Base-by-base conservation (phyloP, 106 monocot genomes). In the Allium sativum region DNA sequence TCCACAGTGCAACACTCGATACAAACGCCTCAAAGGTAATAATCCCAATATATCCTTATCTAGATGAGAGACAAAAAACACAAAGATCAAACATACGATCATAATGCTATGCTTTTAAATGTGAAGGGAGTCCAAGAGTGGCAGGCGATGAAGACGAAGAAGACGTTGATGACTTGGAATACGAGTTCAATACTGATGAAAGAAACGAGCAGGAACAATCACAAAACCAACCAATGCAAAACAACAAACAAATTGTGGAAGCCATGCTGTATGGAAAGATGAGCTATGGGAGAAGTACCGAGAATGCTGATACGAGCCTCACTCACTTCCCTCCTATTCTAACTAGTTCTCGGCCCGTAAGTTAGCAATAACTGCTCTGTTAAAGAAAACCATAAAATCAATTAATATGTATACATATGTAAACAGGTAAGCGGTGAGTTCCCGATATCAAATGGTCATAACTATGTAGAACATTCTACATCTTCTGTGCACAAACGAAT, bases 1-100 rank as follows among this genome's bases (percentile, higher is more conserved):
- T 70, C 94, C 94, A 41, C 94, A 95, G 75, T 95, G 94, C 81
- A 95, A 87, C 71, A 95, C 94, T 48, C 70, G 94, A 21, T 90
- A 84, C 68, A 95, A 95, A 68, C 78, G 94, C 3, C 90, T 86
- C 77, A 95, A 84, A 70, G 94, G 94, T 61, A 43, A 31, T 31
- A 31, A 31, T 31, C 31, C 31, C 5, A 31, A 31, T 31, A 31
- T 31, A 3, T 31, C 31, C 31, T 31, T 2, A 31, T 31, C 5
- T 31, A 31, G 2, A 31, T 5, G 5, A 31, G 4, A 31, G 5
- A 31, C 1, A 31, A 31, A 31, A 31, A 2, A 5, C 31, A 31
- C 31, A 31, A 3, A 31, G 5, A 31, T 31, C 5, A 31, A 31
- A 31, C 31, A 31, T 5, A 64, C 12, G 11, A 19, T n/a, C n/a